phyloP scores from a whole-genome alignment of 306 rosid species.

The Crataegus laevigata region DNA sequence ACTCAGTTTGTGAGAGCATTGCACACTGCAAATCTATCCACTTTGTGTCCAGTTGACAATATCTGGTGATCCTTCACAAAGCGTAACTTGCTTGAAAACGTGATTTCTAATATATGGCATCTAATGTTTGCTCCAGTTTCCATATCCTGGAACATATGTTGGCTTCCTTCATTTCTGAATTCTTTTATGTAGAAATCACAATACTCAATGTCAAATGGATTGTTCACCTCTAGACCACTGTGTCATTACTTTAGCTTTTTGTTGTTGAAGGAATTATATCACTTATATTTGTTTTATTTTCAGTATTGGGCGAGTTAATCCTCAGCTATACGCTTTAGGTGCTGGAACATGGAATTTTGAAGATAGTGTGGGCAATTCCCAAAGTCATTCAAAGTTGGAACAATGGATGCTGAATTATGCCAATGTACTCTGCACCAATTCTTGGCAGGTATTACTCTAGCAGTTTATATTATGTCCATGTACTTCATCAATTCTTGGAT shows the following conservation, averaged over 20 bases:
- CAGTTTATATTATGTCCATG: background rate
- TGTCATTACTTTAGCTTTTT: slow-evolving; percentile 2
- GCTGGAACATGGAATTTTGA: slow-evolving; percentile 50
- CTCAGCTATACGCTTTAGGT: slow-evolving; percentile 72
- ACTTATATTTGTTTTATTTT: slow-evolving; percentile 22
- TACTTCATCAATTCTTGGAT: background rate
- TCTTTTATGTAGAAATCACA: background rate
- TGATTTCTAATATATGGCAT: background rate
- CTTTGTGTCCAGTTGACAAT: background rate
- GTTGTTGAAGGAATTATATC: slow-evolving; percentile 8
- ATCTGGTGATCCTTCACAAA: background rate
- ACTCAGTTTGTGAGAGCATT: background rate
- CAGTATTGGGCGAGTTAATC: slow-evolving; percentile 87
- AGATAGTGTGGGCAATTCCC: slow-evolving; percentile 23
- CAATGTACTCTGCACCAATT: slow-evolving; percentile 69
- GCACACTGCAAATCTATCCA: background rate
- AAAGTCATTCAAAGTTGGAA: slow-evolving; percentile 40
- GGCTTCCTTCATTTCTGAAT: background rate
- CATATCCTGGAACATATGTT: background rate
- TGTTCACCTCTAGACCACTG: background rate
- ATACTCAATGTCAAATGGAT: background rate
- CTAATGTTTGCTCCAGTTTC: background rate
- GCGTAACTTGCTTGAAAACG: background rate
- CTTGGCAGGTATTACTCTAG: slow-evolving; percentile 73
- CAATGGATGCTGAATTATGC: slow-evolving; percentile 74